Base-by-base conservation (phyloP, 768 basidiomycete species). In the Kwoniella heveanensis region DNA sequence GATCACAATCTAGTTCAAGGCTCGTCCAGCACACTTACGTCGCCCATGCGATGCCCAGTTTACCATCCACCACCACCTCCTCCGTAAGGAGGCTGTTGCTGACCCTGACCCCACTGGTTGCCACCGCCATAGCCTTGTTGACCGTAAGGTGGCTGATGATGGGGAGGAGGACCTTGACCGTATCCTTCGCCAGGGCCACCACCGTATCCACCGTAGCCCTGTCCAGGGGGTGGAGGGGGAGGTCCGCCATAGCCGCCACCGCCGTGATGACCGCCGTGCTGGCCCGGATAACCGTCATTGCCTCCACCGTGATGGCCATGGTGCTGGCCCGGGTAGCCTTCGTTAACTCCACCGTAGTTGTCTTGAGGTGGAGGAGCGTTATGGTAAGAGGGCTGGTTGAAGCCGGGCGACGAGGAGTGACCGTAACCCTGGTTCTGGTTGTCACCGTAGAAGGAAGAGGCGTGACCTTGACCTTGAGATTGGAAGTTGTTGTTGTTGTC, bases 41-140 rank as follows among this genome's bases (percentile, higher is more conserved):
- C 26, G n/a, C n/a, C n/a, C n/a, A n/a, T n/a, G n/a, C n/a, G n/a
- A n/a, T n/a, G n/a, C n/a, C n/a, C 26, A 21, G 21, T 27, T 47
- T 57, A 55, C 62, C 62, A 64, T 30, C 62, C 62, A 52, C 62
- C 62, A 17, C 32, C 32, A 13, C 25, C 32, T 21, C 62, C 62
- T n/a, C 62, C 62, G 25, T 32, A 25, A 4, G 37, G 56, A 2
- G 37, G 46, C 56, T 48, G 56, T 19, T 55, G 54, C 24, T 21
- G 21, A 53, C 59, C 59, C 53, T 62, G 61, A 29, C 56, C 56
- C 56, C 56, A 57, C 22, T 57, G 56, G 13, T 52, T 52, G 27
- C 49, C 49, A 37, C 58, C 58, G 13, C 57, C 57, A 44, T 60
- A 52, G 17, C 54, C 54, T 15, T 52, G 61, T 21, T 62, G 62